phyloP scores from a whole-genome alignment of 352 stramenopile species.

The Globisporangium canariense region DNA sequence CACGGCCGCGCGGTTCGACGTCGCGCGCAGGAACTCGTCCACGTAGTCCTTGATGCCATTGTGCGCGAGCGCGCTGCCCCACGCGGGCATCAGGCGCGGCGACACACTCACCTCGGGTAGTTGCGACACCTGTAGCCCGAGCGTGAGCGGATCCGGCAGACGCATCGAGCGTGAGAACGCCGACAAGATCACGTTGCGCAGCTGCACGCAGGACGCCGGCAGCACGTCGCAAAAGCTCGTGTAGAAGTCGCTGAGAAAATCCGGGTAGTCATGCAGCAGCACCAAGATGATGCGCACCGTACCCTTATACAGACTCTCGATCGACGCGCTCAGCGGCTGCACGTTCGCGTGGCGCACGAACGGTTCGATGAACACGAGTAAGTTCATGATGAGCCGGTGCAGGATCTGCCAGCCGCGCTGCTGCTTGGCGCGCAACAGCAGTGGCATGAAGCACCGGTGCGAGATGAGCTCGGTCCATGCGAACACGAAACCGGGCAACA shows the following conservation, averaged over 20 bases:
- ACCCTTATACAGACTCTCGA: conserved; percentile 97
- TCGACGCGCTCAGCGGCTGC: conserved; percentile 81
- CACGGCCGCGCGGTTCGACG: conserved; percentile 85
- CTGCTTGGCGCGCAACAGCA: conserved; percentile 91
- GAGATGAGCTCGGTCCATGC: conserved; percentile 98
- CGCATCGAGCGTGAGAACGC: conserved; percentile 97
- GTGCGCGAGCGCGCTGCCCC: conserved; percentile 89
- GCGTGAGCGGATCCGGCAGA: conserved; percentile 96
- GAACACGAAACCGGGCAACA: conserved; percentile 97
- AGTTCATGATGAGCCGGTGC: conserved; percentile 96
- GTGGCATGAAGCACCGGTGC: conserved; percentile 98
- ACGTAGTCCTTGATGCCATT: conserved; percentile 92
- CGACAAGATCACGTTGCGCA: conserved; percentile 98
- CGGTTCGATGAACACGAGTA: conserved; percentile 98
- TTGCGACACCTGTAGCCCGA: conserved; percentile 97
- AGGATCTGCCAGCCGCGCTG: conserved; percentile 97
- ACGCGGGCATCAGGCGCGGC: conserved; percentile 94
- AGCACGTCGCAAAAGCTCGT: conserved; percentile 98
- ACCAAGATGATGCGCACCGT: conserved; percentile 97
- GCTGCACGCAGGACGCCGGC: conserved; percentile 95
- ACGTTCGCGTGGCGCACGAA: conserved; percentile 91
- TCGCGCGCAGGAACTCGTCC: conserved; percentile 93
- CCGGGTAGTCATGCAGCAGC: conserved; percentile 98
- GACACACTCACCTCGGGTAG: conserved; percentile 95
- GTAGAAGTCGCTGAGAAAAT: conserved; percentile 98